phyloP scores from a whole-genome alignment of 306 rosid genomes.

The Trifolium fragiferum region DNA sequence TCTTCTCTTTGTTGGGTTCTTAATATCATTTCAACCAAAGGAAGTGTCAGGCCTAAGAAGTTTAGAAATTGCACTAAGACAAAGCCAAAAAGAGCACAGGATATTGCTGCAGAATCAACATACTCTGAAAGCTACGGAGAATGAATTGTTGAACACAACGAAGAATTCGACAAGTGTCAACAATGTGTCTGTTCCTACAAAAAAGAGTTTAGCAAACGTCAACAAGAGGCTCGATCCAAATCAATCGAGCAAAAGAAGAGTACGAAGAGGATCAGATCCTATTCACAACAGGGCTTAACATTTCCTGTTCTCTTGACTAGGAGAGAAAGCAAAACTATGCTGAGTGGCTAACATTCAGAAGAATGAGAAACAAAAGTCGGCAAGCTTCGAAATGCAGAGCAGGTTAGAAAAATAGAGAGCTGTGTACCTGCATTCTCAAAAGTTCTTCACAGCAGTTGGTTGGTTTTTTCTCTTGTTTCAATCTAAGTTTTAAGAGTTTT shows the following conservation, averaged over 20 bases:
- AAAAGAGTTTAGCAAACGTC: slow-evolving; percentile 49
- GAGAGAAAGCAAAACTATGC: slow-evolving; percentile 47
- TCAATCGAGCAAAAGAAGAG: slow-evolving; percentile 79
- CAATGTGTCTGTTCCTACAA: slow-evolving; percentile 49
- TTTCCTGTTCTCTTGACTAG: slow-evolving; percentile 33
- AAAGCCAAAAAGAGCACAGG: slow-evolving; percentile 47
- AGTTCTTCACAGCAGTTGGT: slow-evolving; percentile 44
- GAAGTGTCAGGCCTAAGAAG: slow-evolving; percentile 57
- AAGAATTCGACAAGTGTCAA: slow-evolving; percentile 48
- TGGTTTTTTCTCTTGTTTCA: slow-evolving; percentile 44
- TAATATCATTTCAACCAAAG: slow-evolving; percentile 54
- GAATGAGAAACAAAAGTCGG: slow-evolving; percentile 35
- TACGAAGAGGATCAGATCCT: slow-evolving; percentile 91
- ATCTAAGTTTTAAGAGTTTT: slow-evolving; percentile 44
- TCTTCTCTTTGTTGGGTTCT: slow-evolving; percentile 64
- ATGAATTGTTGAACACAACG: slow-evolving; percentile 51
- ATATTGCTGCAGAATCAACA: slow-evolving; percentile 51
- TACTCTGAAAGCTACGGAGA: slow-evolving; percentile 41
- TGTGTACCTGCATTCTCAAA: slow-evolving; percentile 48
- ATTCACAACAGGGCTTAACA: slow-evolving; percentile 78
- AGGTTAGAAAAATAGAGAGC: slow-evolving; percentile 49
- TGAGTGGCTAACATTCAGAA: slow-evolving; percentile 38
- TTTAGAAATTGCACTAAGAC: slow-evolving; percentile 55
- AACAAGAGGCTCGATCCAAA: slow-evolving; percentile 65
- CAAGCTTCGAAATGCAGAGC: slow-evolving; percentile 48